Base-by-base conservation (phyloP, 2,329 filamentous ascomycete genomes). In the Biscogniauxia marginata region DNA sequence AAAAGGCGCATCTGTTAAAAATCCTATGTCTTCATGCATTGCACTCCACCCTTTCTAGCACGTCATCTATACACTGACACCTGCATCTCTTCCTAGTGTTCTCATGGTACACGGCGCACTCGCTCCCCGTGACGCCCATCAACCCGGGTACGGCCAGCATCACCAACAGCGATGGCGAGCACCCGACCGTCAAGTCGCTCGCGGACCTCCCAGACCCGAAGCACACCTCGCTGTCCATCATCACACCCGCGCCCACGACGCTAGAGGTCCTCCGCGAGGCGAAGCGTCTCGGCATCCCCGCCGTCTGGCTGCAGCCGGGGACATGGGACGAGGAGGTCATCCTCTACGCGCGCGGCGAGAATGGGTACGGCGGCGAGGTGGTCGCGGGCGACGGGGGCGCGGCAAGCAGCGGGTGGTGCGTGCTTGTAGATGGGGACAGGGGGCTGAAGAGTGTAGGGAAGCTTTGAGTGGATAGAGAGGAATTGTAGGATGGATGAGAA, bases 241-340 rank as follows among this genome's bases (percentile, higher is more conserved):
- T 98, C 70, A 98, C 95, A 11, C 91, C 91, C 3, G 93, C 95
- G 0, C 74, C 80, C 2, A 85, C 90, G 24, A 96, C 95, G 1
- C 81, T 87, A 57, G 76, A 85, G 66, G 78, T 96, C 7, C 77
- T 98, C 44, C 79, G 86, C 60, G 89, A 96, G 72, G 95, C 93
- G 0, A 89, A 87, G 72, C 78, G 83, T 54, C 79, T 89, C 9
- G 87, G 92, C 3, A 77, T 96, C 46, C 81, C 84, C 18, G 83
- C 90, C 22, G 86, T 96, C 4, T 96, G 91, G 89, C 76, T 98
- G 63, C 95, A 98, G 75, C 95, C 95, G 0, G 95, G 93, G 1
- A 93, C 86, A 16, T 98, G 89, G 70, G 86, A 96, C 70, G 84
- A 89, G 51, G 84, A 85, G 56, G 88, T 91, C 20, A 70, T 96